Evolutionary conservation across 352 stramenopile species (phyloP).

Genomic region (Phytopythium montanum): DNA sequence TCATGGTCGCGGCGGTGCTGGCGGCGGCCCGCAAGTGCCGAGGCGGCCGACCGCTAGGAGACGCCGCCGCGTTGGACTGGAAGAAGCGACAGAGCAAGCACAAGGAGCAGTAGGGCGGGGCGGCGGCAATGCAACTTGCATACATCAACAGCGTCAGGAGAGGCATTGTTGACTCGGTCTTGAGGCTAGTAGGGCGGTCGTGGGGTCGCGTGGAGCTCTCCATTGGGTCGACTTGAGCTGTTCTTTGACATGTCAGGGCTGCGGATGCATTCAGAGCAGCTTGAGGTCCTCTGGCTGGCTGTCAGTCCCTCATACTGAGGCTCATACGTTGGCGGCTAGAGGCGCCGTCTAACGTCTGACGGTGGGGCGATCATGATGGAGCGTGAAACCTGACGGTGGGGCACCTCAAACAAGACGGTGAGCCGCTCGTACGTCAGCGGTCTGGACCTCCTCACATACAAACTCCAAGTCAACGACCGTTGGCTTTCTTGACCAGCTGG

Average conservation of each 20-base stretch:
- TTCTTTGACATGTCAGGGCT: no score
- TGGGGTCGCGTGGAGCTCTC: no score
- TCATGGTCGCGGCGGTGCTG: conserved; percentile 37
- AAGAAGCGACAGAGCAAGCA: conserved; percentile 21
- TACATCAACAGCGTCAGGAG: background rate
- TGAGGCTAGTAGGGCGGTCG: background rate
- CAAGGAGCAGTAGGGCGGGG: conserved; percentile 1
- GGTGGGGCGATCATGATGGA: background rate
- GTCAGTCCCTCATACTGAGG: no score
- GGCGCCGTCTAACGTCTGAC: no score
- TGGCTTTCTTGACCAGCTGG: background rate
- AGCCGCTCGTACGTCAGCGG: conserved; percentile 3
- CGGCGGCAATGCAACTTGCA: background rate
- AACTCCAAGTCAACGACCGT: background rate
- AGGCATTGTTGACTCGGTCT: background rate
- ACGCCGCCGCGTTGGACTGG: conserved; percentile 50
- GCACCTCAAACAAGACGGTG: background rate
- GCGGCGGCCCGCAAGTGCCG: conserved; percentile 46
- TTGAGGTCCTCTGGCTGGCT: background rate
- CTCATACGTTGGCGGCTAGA: no score
- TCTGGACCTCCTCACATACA: background rate
- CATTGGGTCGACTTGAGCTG: no score
- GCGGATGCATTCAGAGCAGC: background rate
- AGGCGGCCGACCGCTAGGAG: conserved; percentile 43
- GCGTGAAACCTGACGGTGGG: background rate